A percentile compares a stretch with the other conserved stretches of the same genome.
Conservation (phyloP, 1,284 basidiomycete species). For the Wallemia ichthyophaga region DNA sequence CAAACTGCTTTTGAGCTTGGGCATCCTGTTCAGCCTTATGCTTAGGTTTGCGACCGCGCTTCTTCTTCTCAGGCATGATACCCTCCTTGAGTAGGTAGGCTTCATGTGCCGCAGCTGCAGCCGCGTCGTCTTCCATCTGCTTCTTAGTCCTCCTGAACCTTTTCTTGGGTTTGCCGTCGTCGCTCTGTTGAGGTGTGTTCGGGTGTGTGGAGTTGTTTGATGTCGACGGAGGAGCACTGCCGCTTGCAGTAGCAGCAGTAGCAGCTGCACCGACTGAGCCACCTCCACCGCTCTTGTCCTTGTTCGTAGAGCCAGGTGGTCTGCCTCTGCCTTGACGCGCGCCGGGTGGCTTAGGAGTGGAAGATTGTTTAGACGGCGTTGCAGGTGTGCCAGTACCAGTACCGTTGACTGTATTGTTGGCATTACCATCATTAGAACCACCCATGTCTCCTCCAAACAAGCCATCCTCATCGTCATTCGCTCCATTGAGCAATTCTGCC, state of each 20-base stretch:
- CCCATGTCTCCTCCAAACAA: not conserved
- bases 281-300: not conserved
- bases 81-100: not conserved
- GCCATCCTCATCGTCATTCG: no score
- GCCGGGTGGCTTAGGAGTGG: not conserved
- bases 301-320: not conserved
- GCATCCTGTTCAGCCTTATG: not conserved
- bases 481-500: no score
- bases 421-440: not conserved
- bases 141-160: not conserved
- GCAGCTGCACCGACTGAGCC: no score
- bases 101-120: not conserved
- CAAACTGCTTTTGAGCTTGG: not conserved
- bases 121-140: not conserved
- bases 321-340: not conserved
- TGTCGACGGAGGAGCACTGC: no score
- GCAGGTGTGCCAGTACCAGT: no score
- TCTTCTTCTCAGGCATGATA: not conserved
- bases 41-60: slow-evolving; percentile 1
- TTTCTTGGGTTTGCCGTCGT: not conserved
- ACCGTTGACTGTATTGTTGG: not conserved
- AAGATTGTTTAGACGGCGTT: no score
- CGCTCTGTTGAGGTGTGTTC: not conserved
- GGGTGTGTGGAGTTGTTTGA: no score
- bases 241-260: no score